These are phyloP conservation scores for Bacterosira constricta DNA, from an alignment of 108 stramenopile genomes.

Conservation along the genomic window DNA sequence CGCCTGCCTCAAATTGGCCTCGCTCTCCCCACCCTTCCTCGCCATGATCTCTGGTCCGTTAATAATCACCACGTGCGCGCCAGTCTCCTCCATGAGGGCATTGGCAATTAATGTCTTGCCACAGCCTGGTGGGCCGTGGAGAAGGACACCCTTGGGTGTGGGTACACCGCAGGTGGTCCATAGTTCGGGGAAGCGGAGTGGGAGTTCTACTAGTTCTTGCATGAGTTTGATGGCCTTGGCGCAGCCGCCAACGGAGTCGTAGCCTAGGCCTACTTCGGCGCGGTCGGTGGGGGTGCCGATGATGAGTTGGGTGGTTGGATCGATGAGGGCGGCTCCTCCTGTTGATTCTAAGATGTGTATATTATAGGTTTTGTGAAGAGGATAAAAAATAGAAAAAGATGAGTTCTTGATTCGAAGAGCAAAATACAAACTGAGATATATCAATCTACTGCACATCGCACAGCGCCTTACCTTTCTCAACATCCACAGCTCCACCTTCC, in stretches of 20 bases:
- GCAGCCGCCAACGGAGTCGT: slow-evolving; percentile 96
- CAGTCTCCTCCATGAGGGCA: slow-evolving; percentile 96
- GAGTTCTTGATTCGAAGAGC: neutral
- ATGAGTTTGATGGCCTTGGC: slow-evolving; percentile 89
- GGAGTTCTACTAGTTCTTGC: slow-evolving; percentile 97
- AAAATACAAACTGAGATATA: neutral
- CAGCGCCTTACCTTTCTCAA: slow-evolving; percentile 12
- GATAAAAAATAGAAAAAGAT: neutral
- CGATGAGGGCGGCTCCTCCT: slow-evolving; percentile 65
- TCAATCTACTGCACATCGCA: neutral
- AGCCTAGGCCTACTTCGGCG: slow-evolving; percentile 82
- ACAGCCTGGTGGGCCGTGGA: slow-evolving; percentile 97
- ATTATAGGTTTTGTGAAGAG: slow-evolving; percentile 1
- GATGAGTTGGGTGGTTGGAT: slow-evolving; percentile 55
- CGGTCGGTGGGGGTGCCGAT: slow-evolving; percentile 70
- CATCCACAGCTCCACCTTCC: slow-evolving; percentile 29
- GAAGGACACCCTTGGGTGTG: slow-evolving; percentile 94
- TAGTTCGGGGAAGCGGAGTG: slow-evolving; percentile 95
- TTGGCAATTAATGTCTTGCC: slow-evolving; percentile 97
- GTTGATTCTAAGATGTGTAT: slow-evolving; percentile 33
- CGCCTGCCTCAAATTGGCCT: slow-evolving; percentile 86
- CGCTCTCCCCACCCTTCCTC: slow-evolving; percentile 94
- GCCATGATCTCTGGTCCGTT: slow-evolving; percentile 99
- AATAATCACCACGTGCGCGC: slow-evolving; percentile 95
- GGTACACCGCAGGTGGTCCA: slow-evolving; percentile 94